phyloP scores from a whole-genome alignment of 208 protist genomes.

The Crithidia expoeki region DNA sequence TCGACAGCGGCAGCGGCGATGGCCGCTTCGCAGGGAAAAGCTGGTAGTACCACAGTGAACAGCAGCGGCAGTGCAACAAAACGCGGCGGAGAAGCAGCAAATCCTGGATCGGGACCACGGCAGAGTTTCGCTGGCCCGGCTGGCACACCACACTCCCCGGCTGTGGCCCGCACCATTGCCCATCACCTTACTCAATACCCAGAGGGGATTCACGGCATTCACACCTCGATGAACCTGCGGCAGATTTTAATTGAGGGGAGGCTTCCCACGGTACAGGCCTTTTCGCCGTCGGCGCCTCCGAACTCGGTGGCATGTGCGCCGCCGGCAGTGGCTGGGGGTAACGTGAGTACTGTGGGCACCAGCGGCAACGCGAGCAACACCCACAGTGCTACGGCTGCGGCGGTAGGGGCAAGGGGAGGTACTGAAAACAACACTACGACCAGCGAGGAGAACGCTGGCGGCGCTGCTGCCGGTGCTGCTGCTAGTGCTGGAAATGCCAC shows the following conservation, averaged over 20 bases:
- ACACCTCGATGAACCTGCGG: constrained; percentile 57
- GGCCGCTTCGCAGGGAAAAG: constrained; percentile 16
- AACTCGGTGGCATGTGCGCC: constrained; percentile 5
- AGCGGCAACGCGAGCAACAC: too few species aligned
- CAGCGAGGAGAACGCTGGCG: background rate
- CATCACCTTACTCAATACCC: constrained; percentile 66
- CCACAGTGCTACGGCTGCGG: background rate
- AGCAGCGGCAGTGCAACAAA: constrained; percentile 5
- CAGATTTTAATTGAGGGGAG: constrained; percentile 50
- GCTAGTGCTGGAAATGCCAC: background rate
- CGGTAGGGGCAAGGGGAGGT: too few species aligned
- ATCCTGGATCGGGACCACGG: background rate
- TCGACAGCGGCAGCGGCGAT: constrained; percentile 8
- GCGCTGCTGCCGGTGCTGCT: background rate
- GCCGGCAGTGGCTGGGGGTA: constrained; percentile 11
- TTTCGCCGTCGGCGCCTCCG: constrained; percentile 12
- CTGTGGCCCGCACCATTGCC: constrained; percentile 27
- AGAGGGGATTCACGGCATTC: constrained; percentile 67
- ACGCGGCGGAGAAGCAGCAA: background rate
- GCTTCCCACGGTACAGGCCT: constrained; percentile 25
- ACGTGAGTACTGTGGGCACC: background rate
- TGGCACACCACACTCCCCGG: constrained; percentile 20
- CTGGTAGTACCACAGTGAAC: background rate
- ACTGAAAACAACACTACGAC: background rate
- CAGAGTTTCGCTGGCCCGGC: constrained; percentile 14